Conservation (phyloP, 345 rosid genomes). For the Populus nigra region DNA sequence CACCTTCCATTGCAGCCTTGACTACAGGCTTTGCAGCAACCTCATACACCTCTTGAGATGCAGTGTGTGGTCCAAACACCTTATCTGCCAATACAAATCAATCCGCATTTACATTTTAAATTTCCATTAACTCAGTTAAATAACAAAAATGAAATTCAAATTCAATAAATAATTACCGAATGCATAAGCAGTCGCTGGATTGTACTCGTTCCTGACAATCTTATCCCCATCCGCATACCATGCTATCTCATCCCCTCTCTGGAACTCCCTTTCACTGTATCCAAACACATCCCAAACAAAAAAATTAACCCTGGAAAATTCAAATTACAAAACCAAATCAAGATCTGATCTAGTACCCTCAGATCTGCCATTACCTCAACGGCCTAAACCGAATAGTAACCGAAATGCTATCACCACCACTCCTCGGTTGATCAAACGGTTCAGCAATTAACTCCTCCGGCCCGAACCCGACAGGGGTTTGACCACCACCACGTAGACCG, state of each 20-base stretch:
- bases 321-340: conserved; percentile 14
- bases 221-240: conserved; percentile 98
- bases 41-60: conserved; percentile 80
- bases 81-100: conserved; percentile 48
- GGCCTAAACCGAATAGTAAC: conserved; percentile 98
- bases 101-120: neutral
- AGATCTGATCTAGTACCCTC: conserved; percentile 50
- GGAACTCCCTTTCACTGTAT: conserved; percentile 88
- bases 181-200: conserved; percentile 84
- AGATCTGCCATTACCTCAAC: conserved; percentile 83
- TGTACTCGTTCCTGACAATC: conserved; percentile 80
- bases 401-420: conserved; percentile 86
- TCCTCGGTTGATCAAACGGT: conserved; percentile 43
- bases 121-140: neutral
- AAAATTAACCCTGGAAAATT: neutral
- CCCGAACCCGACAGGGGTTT: conserved; percentile 51
- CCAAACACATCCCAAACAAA: conserved; percentile 19
- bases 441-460: conserved; percentile 63
- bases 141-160: neutral
- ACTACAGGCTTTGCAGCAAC: conserved; percentile 96
- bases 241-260: conserved; percentile 90
- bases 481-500: conserved; percentile 21
- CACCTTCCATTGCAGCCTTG: conserved; percentile 98
- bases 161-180: conserved; percentile 49
- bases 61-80: conserved; percentile 83